A percentile compares a stretch with the other conserved stretches of the same genome.
Evolutionary conservation across 306 rosid species (phyloP).

Genomic region (Senna tora): DNA sequence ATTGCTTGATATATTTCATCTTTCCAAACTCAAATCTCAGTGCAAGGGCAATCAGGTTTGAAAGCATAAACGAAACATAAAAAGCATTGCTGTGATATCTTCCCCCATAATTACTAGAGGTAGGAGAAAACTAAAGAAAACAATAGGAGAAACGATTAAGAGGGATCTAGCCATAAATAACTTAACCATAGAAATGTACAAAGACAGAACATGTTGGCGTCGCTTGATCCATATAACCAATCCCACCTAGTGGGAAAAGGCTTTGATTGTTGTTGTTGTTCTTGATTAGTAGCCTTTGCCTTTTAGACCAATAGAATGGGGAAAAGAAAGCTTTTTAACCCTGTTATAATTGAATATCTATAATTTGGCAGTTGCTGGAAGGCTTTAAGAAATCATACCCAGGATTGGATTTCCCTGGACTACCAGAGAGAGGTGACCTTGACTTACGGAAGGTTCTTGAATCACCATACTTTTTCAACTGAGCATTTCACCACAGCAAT

Average conservation of each 20-base stretch:
- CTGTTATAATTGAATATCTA: slow-evolving; percentile 27
- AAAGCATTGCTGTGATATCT: no score
- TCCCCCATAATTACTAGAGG: no score
- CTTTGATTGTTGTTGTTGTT: no score
- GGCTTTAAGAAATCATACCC: slow-evolving; percentile 74
- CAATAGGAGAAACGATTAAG: no score
- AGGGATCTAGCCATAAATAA: no score
- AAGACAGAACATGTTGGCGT: no score
- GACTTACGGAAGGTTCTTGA: slow-evolving; percentile 73
- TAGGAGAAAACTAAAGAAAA: no score
- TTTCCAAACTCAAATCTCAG: background rate
- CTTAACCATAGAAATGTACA: no score
- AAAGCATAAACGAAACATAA: slow-evolving; percentile 7
- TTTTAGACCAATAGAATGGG: background rate
- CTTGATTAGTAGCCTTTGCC: background rate
- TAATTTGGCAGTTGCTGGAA: slow-evolving; percentile 64
- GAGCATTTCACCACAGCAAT: slow-evolving; percentile 31
- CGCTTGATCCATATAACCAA: no score
- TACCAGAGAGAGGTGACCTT: slow-evolving; percentile 75
- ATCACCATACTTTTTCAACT: slow-evolving; percentile 85
- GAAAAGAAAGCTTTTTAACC: background rate
- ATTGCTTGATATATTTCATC: background rate
- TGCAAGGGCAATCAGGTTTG: background rate
- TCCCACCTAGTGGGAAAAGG: no score
- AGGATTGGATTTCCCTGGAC: slow-evolving; percentile 60